Percentiles rank a stretch among this genome's conserved stretches.
These are phyloP conservation scores for Metarhizium brunneum DNA, from an alignment of 2,329 filamentous ascomycete species.

Conservation along the genomic window DNA sequence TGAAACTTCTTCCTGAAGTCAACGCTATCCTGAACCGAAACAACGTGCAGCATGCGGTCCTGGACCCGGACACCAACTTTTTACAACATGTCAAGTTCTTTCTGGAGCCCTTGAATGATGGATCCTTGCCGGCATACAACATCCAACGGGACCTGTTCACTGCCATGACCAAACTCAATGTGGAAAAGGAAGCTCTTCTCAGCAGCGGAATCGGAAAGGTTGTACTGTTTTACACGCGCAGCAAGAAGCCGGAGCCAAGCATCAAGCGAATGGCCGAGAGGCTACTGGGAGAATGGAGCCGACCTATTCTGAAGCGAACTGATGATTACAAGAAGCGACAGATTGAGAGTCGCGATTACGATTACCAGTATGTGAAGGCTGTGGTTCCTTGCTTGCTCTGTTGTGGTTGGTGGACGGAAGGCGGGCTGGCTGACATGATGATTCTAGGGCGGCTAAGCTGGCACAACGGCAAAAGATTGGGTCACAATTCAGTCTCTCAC, in stretches of 20 bases:
- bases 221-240: constrained; percentile 93
- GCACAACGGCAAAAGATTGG: constrained; percentile 39
- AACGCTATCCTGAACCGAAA: constrained; percentile 82
- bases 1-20: constrained; percentile 88
- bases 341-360: constrained; percentile 53
- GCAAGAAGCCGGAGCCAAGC: constrained; percentile 73
- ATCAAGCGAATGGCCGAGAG: constrained; percentile 94
- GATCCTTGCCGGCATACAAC: constrained; percentile 88
- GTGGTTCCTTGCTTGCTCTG: background rate
- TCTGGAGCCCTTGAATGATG: constrained; percentile 89
- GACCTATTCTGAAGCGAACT: constrained; percentile 85
- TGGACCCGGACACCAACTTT: constrained; percentile 92
- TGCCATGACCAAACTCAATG: constrained; percentile 69
- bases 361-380: constrained; percentile 40
- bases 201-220: constrained; percentile 95
- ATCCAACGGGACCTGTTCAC: constrained; percentile 93
- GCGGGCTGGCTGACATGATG: background rate
- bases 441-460: constrained; percentile 40
- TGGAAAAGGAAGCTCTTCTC: constrained; percentile 82
- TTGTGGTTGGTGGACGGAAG: background rate
- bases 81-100: constrained; percentile 94
- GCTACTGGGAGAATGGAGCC: constrained; percentile 89
- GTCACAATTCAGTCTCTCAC: constrained; percentile 40
- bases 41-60: constrained; percentile 71
- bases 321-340: constrained; percentile 88